Conservation (phyloP, 257 asterid species). For the Penstemon davidsonii region DNA sequence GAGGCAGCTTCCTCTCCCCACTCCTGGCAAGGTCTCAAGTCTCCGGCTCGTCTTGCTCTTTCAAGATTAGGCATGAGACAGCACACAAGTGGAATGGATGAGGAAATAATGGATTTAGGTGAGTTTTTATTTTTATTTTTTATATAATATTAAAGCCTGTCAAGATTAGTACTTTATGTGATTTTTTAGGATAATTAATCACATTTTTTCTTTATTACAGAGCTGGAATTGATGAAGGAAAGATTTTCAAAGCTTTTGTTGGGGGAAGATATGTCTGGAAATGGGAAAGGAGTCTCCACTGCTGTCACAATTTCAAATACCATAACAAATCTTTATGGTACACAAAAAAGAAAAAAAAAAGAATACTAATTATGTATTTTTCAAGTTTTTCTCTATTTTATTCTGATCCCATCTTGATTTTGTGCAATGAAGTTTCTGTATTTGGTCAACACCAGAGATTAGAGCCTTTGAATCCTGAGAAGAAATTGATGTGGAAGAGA, state of each 20-base stretch:
- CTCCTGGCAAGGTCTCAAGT: slow-evolving; percentile 67
- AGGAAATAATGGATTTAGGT: slow-evolving; percentile 65
- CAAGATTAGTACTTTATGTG: not conserved
- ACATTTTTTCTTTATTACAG: slow-evolving; percentile 31
- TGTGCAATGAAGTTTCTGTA: slow-evolving; percentile 62
- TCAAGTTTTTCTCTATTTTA: not conserved
- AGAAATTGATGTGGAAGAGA: slow-evolving; percentile 79
- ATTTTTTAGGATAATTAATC: no score
- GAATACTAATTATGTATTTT: not conserved
- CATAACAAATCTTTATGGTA: slow-evolving; percentile 89
- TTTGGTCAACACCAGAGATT: slow-evolving; percentile 76
- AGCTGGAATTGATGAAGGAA: slow-evolving; percentile 90
- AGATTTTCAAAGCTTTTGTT: slow-evolving; percentile 74
- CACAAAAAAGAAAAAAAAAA: no score
- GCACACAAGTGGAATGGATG: slow-evolving; percentile 49
- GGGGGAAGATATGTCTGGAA: slow-evolving; percentile 96
- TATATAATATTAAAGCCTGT: not conserved
- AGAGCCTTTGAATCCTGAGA: slow-evolving; percentile 69
- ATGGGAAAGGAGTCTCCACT: slow-evolving; percentile 82
- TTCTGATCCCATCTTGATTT: not conserved
- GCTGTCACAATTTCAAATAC: slow-evolving; percentile 85
- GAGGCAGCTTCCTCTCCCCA: slow-evolving; percentile 56
- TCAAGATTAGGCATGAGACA: slow-evolving; percentile 69
- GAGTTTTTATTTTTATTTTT: not conserved
- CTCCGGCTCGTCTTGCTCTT: slow-evolving; percentile 62